Conservation (phyloP, 768 basidiomycete genomes). For the Paxillus ammoniavirescens region DNA sequence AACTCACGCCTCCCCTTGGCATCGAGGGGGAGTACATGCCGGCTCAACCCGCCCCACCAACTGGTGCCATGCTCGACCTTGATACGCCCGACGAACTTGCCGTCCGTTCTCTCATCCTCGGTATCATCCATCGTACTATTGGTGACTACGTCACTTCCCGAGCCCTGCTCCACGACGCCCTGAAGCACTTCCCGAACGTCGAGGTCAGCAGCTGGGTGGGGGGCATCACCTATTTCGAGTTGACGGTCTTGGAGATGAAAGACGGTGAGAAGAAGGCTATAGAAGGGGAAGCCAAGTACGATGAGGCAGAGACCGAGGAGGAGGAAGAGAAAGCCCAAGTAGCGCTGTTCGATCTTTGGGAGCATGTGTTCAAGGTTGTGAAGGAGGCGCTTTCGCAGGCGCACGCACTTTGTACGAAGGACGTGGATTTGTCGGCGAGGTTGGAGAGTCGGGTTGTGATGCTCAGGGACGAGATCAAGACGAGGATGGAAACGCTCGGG, state of each 20-base stretch:
- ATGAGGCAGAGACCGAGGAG: slow-evolving; percentile 3
- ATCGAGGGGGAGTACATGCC: slow-evolving; percentile 32
- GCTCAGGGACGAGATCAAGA: slow-evolving; percentile 66
- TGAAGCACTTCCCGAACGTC: slow-evolving; percentile 37
- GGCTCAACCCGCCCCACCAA: background rate
- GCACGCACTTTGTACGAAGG: slow-evolving; percentile 44
- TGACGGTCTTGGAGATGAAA: slow-evolving; percentile 68
- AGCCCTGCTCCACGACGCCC: slow-evolving; percentile 51
- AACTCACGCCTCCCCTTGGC: slow-evolving; percentile 45
- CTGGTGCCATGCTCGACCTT: slow-evolving; percentile 36
- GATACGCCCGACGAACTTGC: slow-evolving; percentile 74
- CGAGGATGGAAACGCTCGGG: slow-evolving; percentile 53
- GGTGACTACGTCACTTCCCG: slow-evolving; percentile 45
- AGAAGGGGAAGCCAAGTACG: slow-evolving; percentile 30
- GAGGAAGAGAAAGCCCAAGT: background rate
- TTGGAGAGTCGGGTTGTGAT: slow-evolving; percentile 69
- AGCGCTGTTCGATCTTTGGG: slow-evolving; percentile 41
- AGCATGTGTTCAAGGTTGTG: slow-evolving; percentile 44
- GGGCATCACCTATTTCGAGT: slow-evolving; percentile 66
- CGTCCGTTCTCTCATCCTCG: slow-evolving; percentile 65
- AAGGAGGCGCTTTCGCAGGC: slow-evolving; percentile 52
- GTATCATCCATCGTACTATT: slow-evolving; percentile 60
- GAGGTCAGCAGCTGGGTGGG: slow-evolving; percentile 66
- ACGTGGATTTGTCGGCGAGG: slow-evolving; percentile 61
- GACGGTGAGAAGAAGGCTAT: slow-evolving; percentile 44